phyloP scores from a whole-genome alignment of 257 asterid genomes.

The Plantago elongata region DNA sequence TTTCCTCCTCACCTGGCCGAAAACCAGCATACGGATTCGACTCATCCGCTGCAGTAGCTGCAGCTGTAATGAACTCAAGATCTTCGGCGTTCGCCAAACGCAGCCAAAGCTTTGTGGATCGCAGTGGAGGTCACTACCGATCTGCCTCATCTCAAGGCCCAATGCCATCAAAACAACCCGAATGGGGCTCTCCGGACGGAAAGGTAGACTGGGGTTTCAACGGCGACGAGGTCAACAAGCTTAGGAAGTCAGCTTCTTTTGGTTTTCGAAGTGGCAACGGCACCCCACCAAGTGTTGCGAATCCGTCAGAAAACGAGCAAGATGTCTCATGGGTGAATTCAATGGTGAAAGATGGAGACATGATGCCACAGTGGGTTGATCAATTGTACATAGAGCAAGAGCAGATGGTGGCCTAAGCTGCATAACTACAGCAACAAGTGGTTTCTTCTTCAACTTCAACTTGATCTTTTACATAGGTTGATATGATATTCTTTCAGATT shows the following conservation, averaged over 20 bases:
- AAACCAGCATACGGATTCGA: conserved; percentile 60
- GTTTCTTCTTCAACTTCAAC: background rate
- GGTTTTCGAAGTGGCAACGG: conserved; percentile 31
- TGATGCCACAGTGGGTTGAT: conserved; percentile 61
- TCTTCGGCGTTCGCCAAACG: conserved; percentile 65
- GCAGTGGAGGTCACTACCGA: conserved; percentile 30
- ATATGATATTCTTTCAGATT: conserved; percentile 38
- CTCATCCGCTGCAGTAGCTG: conserved; percentile 82
- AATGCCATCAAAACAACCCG: conserved; percentile 38
- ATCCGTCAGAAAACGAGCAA: conserved; percentile 39
- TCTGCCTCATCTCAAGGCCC: conserved; percentile 30
- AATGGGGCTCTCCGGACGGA: conserved; percentile 83
- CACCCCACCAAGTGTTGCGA: conserved; percentile 7
- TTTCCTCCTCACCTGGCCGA: conserved; percentile 54
- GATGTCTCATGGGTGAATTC: conserved; percentile 87
- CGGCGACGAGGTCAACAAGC: conserved; percentile 68
- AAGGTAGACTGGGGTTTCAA: conserved; percentile 86
- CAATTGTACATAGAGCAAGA: conserved; percentile 89
- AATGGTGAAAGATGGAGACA: conserved; percentile 61
- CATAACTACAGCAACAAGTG: too few relatives aligned
- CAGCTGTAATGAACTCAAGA: conserved; percentile 82
- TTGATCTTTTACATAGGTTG: conserved; percentile 15
- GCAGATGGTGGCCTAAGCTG: conserved; percentile 61
- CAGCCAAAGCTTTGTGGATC: conserved; percentile 87
- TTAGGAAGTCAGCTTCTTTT: conserved; percentile 56